Evolutionary conservation across 768 basidiomycete species (phyloP), one percentile per base, ranked within the genome.

Genomic region (Plicaturopsis crispa): DNA sequence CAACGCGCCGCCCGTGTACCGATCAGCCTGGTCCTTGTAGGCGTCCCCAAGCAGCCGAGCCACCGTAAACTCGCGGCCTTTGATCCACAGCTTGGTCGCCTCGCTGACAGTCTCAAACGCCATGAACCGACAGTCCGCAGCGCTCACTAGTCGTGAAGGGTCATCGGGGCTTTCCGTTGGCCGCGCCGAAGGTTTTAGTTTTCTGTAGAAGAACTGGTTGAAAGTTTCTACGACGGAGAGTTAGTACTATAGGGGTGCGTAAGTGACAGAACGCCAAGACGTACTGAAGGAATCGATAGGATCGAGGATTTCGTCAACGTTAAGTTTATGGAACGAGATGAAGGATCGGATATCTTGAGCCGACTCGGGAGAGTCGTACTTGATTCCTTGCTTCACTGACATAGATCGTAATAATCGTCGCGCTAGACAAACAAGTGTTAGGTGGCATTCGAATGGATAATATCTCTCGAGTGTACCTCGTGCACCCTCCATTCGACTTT

Each of bases 91-190:
- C 17, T 71, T 67, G 2, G 91, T 96, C 1, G 94, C 94, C 40
- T 89, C 86, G 34, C 61, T 65, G 6, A 96, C 81, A 1, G 78
- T 83, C 57, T 87, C 81, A 58, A 98, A 99, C 1, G 83, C 78
- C 83, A 97, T 92, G 43, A 96, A 72, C n/a, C 94, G 83, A 54
- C 88, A 97, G 64, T 99, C 94, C 2, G 93, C 96, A n/a, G 78
- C 80, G 41, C 82, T 84, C 40, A 97, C 87, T 10, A 94, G 67
- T 6, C 82, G 78, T 34, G 67, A 73, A 0, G 88, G 81, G 54
- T 99, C 78, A 1, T 83, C 72, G 0, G 80, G 84, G 6, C 61
- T 57, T 24, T 85, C 80, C 21, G 84, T 61, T 0, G 87, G 91
- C 2, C 94, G 75, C 0, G 88, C 89, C 7, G 67, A 72, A 1